phyloP scores from a whole-genome alignment of 306 rosid species.

The Vicia sativa region DNA sequence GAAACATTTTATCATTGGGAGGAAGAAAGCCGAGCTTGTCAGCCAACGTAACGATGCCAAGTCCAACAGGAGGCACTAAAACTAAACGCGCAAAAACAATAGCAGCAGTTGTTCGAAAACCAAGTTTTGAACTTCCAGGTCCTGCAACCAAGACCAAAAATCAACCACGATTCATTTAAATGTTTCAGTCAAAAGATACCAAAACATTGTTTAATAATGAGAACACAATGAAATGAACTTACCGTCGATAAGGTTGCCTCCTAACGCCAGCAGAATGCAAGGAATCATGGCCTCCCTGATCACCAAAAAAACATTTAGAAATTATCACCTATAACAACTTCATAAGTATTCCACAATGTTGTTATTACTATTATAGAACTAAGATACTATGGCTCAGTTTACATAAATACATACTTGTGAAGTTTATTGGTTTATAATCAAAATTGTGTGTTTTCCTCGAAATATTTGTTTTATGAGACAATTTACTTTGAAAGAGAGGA shows the following conservation, averaged over 20 bases:
- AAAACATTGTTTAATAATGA: background rate
- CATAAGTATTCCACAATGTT: background rate
- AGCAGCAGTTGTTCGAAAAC: conserved; percentile 83
- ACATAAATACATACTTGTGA: conserved; percentile 14
- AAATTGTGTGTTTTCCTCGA: conserved; percentile 5
- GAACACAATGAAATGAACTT: conserved; percentile 40
- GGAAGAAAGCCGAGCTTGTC: conserved; percentile 97
- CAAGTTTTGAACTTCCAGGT: conserved; percentile 97
- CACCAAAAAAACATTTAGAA: conserved; percentile 46
- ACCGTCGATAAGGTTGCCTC: conserved; percentile 97
- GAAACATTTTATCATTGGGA: conserved; percentile 80
- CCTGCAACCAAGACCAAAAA: conserved; percentile 56
- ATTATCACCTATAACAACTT: conserved; percentile 14
- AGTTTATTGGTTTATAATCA: conserved; percentile 16
- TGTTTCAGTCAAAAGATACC: conserved; percentile 21
- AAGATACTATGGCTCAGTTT: conserved; percentile 17
- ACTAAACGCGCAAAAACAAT: conserved; percentile 72
- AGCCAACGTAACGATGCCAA: conserved; percentile 88
- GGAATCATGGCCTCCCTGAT: conserved; percentile 99
- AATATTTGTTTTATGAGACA: background rate
- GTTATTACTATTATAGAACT: conserved; percentile 1
- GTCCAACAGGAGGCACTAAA: conserved; percentile 88
- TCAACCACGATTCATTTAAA: conserved; percentile 16
- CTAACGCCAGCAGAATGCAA: conserved; percentile 94
- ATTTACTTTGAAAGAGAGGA: background rate